A percentile compares a stretch with the other conserved stretches of the same genome.
Evolutionary conservation across 768 basidiomycete genomes (phyloP).

Genomic region (Sistotremastrum niveocremeum): DNA sequence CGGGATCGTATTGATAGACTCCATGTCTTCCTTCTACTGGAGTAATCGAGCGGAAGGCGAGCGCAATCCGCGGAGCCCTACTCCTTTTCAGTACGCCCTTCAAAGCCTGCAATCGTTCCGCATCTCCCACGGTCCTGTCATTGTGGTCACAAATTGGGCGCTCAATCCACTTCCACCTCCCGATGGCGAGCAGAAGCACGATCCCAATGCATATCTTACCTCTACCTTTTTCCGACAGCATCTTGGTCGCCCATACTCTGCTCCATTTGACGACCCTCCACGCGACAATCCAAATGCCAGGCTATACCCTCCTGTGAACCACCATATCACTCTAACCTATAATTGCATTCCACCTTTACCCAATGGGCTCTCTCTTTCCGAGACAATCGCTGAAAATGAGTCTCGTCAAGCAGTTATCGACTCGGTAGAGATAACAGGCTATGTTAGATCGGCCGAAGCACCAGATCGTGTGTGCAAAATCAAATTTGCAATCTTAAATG

Average conservation of each 20-base stretch:
- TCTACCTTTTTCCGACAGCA: constrained; percentile 36
- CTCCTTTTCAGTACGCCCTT: constrained; percentile 33
- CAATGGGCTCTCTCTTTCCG: no score
- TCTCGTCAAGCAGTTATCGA: no score
- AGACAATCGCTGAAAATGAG: no score
- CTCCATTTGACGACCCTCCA: constrained; percentile 13
- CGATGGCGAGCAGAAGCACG: constrained; percentile 7
- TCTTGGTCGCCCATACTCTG: constrained; percentile 30
- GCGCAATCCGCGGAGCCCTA: constrained; percentile 20
- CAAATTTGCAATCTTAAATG: no score
- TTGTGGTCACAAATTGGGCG: constrained; percentile 52
- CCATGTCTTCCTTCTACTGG: constrained; percentile 70
- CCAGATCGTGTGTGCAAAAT: no score
- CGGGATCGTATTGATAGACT: constrained; percentile 60
- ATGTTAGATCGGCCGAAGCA: no score
- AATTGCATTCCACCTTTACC: constrained; percentile 6
- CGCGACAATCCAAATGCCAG: constrained; percentile 2
- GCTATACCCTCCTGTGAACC: constrained; percentile 19
- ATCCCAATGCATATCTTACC: neutral
- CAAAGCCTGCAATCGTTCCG: constrained; percentile 35
- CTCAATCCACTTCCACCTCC: constrained; percentile 19
- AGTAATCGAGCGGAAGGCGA: constrained; percentile 53
- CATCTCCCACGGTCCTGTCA: constrained; percentile 33
- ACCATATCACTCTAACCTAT: constrained; percentile 26
- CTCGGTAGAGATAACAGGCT: no score